A percentile compares a stretch with the other conserved stretches of the same genome.
Evolutionary conservation across 352 stramenopile genomes (phyloP).

Genomic region (Nothophytophthora sp.): DNA sequence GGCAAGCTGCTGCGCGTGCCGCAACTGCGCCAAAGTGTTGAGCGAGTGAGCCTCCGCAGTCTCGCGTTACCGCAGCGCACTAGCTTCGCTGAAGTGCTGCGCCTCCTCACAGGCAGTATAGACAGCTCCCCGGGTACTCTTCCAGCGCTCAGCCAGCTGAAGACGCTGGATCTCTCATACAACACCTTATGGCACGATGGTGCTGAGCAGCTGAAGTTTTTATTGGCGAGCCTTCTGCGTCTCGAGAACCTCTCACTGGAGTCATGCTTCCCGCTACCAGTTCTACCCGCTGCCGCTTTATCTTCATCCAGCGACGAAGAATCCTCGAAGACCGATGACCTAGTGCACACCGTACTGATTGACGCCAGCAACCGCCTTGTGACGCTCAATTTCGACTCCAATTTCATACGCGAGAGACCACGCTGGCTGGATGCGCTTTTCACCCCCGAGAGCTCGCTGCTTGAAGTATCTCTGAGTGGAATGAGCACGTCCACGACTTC

Average conservation of each 20-base stretch:
- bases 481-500: conserved; percentile 9
- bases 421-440: conserved; percentile 61
- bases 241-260: conserved; percentile 52
- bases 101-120: conserved; percentile 20
- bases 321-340: conserved; percentile 6
- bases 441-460: conserved; percentile 42
- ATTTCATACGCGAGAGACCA: conserved; percentile 42
- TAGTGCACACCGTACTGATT: conserved; percentile 33
- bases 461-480: conserved; percentile 29
- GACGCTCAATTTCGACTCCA: conserved; percentile 56
- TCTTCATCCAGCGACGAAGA: conserved; percentile 2
- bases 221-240: conserved; percentile 36
- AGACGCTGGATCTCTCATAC: conserved; percentile 67
- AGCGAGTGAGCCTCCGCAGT: conserved; percentile 43
- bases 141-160: conserved; percentile 32
- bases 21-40: conserved; percentile 29
- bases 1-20: conserved; percentile 44
- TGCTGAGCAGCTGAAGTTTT: conserved; percentile 30
- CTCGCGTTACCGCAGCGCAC: conserved; percentile 47
- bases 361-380: conserved; percentile 40
- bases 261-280: conserved; percentile 47
- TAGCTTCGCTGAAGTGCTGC: conserved; percentile 47
- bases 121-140: conserved; percentile 5
- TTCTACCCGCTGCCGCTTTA: neutral
- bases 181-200: conserved; percentile 58